phyloP scores from a whole-genome alignment of 169 alveolate genomes.

The Plasmodium cynomolgi region DNA sequence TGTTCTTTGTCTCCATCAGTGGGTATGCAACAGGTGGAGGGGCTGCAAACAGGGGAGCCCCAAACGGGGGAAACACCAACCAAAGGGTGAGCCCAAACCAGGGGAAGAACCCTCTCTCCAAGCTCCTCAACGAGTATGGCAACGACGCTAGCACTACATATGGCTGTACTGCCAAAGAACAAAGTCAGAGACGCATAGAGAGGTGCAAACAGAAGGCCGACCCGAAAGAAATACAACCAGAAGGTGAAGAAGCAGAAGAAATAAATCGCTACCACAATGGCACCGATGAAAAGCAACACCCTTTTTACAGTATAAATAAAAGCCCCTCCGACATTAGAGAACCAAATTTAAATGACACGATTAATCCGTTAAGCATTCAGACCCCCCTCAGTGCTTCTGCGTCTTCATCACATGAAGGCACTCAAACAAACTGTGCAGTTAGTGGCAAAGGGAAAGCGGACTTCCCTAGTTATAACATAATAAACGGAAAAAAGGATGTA shows the following conservation, averaged over 20 bases:
- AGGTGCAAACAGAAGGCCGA: not conserved
- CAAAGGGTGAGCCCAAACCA: not conserved
- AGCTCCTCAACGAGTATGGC: not conserved
- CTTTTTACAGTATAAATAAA: not conserved
- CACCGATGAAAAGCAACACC: not conserved
- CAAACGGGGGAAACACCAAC: constrained; percentile 5
- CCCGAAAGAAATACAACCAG: not conserved
- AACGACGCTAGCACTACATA: not conserved
- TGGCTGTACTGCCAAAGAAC: not conserved
- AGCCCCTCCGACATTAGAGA: not conserved
- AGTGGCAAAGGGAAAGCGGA: not conserved
- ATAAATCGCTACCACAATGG: not conserved
- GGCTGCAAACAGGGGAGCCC: not conserved
- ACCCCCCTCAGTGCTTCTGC: not conserved
- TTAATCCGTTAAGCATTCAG: constrained; percentile 18
- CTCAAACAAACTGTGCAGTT: not conserved
- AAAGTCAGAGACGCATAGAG: not conserved
- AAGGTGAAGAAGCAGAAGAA: not conserved
- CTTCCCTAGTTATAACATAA: not conserved
- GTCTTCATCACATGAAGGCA: not conserved
- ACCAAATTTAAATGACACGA: constrained; percentile 7
- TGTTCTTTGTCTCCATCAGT: constrained; percentile 24
- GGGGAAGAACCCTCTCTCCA: not conserved
- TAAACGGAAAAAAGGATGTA: not conserved
- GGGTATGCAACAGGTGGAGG: not conserved